phyloP scores from a whole-genome alignment of 2,329 filamentous ascomycete species.

The Didymosphaeria variabile region DNA sequence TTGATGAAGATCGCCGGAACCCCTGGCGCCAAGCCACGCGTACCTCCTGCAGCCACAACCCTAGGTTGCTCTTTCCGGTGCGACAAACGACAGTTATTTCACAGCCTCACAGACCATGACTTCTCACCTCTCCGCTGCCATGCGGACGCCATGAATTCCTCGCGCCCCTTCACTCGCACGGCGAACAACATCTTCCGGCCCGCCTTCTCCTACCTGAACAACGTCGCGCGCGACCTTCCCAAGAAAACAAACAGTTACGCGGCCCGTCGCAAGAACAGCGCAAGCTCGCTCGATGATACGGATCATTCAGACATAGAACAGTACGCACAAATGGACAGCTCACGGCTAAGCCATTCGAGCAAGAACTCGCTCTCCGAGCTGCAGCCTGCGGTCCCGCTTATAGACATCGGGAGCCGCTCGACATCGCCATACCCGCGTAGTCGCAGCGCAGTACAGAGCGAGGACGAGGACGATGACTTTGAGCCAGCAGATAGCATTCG shows the following conservation, averaged over 20 bases:
- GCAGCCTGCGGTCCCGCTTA: conserved; percentile 54
- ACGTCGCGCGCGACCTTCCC: conserved; percentile 33
- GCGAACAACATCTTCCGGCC: conserved; percentile 43
- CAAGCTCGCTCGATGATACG: conserved; percentile 49
- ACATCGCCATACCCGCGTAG: conserved; percentile 56
- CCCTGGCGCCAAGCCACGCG: conserved; percentile 16
- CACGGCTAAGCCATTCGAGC: conserved; percentile 36
- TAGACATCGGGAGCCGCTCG: conserved; percentile 54
- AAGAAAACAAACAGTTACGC: conserved; percentile 25
- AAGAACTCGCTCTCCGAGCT: conserved; percentile 48
- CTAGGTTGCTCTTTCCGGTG: conserved; percentile 25
- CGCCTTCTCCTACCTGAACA: conserved; percentile 47
- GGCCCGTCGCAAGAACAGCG: conserved; percentile 44
- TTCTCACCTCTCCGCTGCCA: conserved; percentile 31
- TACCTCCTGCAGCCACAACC: conserved; percentile 8
- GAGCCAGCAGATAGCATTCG: conserved; percentile 49
- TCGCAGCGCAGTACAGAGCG: conserved; percentile 54
- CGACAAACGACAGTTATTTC: background rate
- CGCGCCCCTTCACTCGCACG: conserved; percentile 44
- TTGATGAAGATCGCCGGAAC: background rate
- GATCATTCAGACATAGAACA: conserved; percentile 48
- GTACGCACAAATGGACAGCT: conserved; percentile 41
- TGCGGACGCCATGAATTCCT: conserved; percentile 44
- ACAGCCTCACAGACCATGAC: conserved; percentile 1
- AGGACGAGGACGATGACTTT: conserved; percentile 59